Evolutionary conservation across 169 alveolate species (phyloP).

Genomic region (Perkinsus olseni): DNA sequence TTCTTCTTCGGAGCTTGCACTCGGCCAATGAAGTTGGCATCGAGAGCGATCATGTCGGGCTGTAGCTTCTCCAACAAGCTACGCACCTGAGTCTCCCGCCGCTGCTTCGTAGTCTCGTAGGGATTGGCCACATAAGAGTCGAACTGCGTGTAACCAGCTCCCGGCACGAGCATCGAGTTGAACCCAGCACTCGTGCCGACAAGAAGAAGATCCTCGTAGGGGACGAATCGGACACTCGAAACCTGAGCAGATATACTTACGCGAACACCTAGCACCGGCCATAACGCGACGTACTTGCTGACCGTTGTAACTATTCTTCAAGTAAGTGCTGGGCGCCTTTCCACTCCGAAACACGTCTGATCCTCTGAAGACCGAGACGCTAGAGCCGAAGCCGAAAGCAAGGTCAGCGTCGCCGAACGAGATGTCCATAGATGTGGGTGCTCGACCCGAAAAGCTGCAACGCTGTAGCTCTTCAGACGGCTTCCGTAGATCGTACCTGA

Average conservation of each 20-base stretch:
- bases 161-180: slow-evolving; percentile 73
- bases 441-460: background rate
- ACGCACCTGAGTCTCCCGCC: slow-evolving; percentile 71
- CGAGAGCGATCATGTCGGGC: slow-evolving; percentile 68
- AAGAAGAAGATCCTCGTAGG: slow-evolving; percentile 78
- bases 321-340: background rate
- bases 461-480: slow-evolving; percentile 7
- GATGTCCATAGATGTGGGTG: background rate
- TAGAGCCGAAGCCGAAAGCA: background rate
- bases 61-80: slow-evolving; percentile 76
- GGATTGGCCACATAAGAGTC: slow-evolving; percentile 76
- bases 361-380: background rate
- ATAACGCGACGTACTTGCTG: background rate
- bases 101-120: slow-evolving; percentile 59
- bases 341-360: background rate
- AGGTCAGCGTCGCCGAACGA: background rate
- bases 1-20: slow-evolving; percentile 19
- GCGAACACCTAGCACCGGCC: background rate
- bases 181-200: slow-evolving; percentile 63
- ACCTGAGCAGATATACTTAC: slow-evolving; percentile 18
- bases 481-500: slow-evolving; percentile 6
- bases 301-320: background rate
- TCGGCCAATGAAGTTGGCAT: slow-evolving; percentile 63
- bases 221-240: slow-evolving; percentile 59
- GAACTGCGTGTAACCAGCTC: slow-evolving; percentile 76